Evolutionary conservation across 495 filamentous ascomycete genomes (phyloP).

Genomic region (Talaromyces borbonicus): DNA sequence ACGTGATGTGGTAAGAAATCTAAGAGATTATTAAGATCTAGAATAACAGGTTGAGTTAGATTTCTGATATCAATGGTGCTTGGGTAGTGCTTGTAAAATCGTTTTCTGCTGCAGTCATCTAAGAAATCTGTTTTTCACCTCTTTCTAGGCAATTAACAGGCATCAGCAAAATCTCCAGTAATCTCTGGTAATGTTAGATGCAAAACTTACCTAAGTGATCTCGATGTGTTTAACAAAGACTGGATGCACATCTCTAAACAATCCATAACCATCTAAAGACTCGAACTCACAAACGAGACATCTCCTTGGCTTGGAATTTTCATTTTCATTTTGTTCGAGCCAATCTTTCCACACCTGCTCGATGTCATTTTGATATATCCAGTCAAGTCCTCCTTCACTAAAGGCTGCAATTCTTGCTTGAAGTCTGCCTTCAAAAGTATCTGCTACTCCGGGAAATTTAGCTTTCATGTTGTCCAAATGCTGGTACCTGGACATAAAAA

Average conservation of each 20-base stretch:
- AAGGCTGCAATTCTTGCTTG: conserved; percentile 15
- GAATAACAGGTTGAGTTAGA: too few species aligned
- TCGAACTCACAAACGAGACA: not conserved
- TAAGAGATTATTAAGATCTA: too few species aligned
- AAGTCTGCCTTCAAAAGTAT: conserved; percentile 1
- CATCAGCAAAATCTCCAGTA: too few species aligned
- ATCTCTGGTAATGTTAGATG: too few species aligned
- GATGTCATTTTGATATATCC: conserved; percentile 40
- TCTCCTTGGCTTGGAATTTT: not conserved
- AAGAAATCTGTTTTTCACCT: too few species aligned
- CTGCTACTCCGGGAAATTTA: conserved; percentile 5
- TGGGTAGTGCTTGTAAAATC: too few species aligned
- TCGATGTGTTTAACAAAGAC: not conserved
- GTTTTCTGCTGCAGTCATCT: too few species aligned
- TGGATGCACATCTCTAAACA: not conserved
- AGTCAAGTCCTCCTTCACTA: conserved; percentile 12
- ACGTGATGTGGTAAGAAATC: not conserved
- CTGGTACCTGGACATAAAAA: conserved; percentile 21
- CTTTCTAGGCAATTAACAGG: too few species aligned
- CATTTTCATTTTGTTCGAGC: not conserved
- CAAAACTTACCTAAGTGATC: not conserved
- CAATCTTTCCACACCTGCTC: conserved; percentile 27
- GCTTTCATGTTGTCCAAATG: conserved; percentile 20
- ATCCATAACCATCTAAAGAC: not conserved
- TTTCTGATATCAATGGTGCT: too few species aligned